Percentiles rank a stretch among this genome's conserved stretches.
phyloP scores from a whole-genome alignment of 352 stramenopile species.

The Globisporangium parvum region DNA sequence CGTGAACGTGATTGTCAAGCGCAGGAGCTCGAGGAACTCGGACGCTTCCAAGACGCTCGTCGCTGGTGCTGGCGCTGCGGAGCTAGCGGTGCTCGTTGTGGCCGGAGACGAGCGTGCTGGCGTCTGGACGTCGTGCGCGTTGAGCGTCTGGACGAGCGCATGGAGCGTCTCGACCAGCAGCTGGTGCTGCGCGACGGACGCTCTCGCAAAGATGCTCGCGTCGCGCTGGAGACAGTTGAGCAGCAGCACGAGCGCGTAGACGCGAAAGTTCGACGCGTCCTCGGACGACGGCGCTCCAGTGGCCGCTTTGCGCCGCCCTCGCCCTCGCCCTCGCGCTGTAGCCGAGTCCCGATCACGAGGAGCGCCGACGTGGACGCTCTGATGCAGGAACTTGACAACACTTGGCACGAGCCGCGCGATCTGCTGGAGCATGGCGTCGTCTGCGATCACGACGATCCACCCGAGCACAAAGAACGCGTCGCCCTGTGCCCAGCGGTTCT shows the following conservation, averaged over 20 bases:
- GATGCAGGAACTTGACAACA: conserved; percentile 36
- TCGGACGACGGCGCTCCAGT: conserved; percentile 36
- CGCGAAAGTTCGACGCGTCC: conserved; percentile 53
- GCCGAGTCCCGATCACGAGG: neutral
- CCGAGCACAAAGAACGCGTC: conserved; percentile 72
- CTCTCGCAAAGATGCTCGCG: conserved; percentile 19
- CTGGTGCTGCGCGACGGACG: neutral
- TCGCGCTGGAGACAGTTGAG: conserved; percentile 69
- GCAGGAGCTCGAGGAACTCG: conserved; percentile 56
- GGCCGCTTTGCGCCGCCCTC: no score
- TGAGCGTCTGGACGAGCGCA: conserved; percentile 9
- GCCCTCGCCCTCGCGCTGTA: no score
- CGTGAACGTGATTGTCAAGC: conserved; percentile 44
- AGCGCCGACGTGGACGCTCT: conserved; percentile 19
- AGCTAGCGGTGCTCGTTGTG: neutral
- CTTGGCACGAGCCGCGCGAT: conserved; percentile 36
- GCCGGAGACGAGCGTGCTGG: neutral
- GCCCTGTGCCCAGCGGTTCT: conserved; percentile 70
- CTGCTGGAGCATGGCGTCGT: conserved; percentile 31
- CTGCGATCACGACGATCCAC: conserved; percentile 67
- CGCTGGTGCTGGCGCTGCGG: neutral
- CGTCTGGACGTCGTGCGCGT: neutral
- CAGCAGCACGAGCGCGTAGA: conserved; percentile 70
- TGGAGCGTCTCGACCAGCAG: conserved; percentile 5
- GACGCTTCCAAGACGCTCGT: conserved; percentile 17